Conservation (phyloP, 306 rosid genomes). For the Ormosia emarginata region DNA sequence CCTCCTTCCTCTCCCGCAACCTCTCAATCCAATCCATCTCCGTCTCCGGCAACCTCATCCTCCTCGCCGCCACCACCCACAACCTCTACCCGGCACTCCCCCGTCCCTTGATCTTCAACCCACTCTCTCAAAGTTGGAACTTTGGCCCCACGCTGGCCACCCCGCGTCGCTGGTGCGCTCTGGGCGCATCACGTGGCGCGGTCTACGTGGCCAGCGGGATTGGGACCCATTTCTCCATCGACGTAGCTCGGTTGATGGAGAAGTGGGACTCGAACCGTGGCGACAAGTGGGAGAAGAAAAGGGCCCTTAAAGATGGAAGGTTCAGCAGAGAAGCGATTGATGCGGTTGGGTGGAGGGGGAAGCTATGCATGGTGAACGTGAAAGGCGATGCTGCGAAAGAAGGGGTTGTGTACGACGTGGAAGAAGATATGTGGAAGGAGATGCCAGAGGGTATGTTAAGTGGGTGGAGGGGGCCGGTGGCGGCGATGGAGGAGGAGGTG, state of each 20-base stretch:
- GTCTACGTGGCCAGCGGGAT: slow-evolving; percentile 77
- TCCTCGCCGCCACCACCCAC: slow-evolving; percentile 71
- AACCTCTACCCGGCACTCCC: slow-evolving; percentile 62
- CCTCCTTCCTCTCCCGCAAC: slow-evolving; percentile 74
- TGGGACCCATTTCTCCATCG: slow-evolving; percentile 57
- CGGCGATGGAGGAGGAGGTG: slow-evolving; percentile 71
- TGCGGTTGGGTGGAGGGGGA: slow-evolving; percentile 82
- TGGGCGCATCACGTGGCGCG: slow-evolving; percentile 28
- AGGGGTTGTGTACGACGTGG: slow-evolving; percentile 58
- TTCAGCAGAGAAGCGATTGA: slow-evolving; percentile 83
- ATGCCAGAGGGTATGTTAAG: slow-evolving; percentile 79
- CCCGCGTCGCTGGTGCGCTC: slow-evolving; percentile 86
- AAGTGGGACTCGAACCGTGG: slow-evolving; percentile 35
- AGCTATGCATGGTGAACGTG: slow-evolving; percentile 75
- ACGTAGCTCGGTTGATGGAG: slow-evolving; percentile 51
- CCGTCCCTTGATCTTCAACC: slow-evolving; percentile 61
- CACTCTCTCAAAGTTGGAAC: slow-evolving; percentile 37
- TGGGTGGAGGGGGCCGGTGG: slow-evolving; percentile 91
- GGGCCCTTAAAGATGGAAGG: slow-evolving; percentile 42
- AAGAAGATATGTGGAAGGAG: slow-evolving; percentile 51
- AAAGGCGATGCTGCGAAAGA: slow-evolving; percentile 61
- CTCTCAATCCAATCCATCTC: slow-evolving; percentile 68
- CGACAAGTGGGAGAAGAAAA: slow-evolving; percentile 46
- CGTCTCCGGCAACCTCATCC: slow-evolving; percentile 44
- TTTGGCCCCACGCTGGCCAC: slow-evolving; percentile 45